Evolutionary conservation across 257 asterid species (phyloP).

Genomic region (Leptodermis oblonga): DNA sequence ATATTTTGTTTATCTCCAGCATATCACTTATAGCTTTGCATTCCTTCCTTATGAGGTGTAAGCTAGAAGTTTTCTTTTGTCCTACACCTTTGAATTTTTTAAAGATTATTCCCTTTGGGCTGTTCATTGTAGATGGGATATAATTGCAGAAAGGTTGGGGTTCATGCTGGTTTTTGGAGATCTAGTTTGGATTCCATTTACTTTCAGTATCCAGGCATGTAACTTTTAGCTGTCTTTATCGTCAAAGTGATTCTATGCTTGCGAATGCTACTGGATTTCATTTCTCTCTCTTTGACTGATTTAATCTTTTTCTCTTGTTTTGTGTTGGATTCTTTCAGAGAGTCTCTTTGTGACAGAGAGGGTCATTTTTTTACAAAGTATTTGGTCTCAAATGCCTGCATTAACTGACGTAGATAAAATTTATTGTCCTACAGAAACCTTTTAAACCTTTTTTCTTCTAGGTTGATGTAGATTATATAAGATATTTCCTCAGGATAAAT

Average conservation of each 20-base stretch:
- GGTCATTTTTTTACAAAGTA: neutral
- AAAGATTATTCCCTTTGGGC: neutral
- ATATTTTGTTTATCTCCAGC: neutral
- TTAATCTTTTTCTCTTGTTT: neutral
- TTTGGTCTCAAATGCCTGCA: neutral
- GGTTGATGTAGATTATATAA: neutral
- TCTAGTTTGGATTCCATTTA: slow-evolving; percentile 94
- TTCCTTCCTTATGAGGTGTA: neutral
- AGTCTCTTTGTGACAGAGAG: neutral
- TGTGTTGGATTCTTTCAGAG: neutral
- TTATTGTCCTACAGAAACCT: neutral
- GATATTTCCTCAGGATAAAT: neutral
- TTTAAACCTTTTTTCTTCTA: neutral
- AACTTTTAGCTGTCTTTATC: neutral
- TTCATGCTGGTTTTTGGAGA: slow-evolving; percentile 99
- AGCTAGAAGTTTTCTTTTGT: neutral
- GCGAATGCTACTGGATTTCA: neutral
- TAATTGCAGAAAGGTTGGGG: slow-evolving; percentile 96
- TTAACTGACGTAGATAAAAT: neutral
- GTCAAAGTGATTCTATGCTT: neutral
- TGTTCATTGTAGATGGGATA: slow-evolving; percentile 72
- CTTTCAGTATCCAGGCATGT: slow-evolving; percentile 95
- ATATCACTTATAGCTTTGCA: neutral
- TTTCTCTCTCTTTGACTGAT: neutral
- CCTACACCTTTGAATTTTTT: neutral